Evolutionary conservation across 108 stramenopile species (phyloP), one percentile per base, ranked within the genome.

Genomic region (Nannochloropsis gaditana): DNA sequence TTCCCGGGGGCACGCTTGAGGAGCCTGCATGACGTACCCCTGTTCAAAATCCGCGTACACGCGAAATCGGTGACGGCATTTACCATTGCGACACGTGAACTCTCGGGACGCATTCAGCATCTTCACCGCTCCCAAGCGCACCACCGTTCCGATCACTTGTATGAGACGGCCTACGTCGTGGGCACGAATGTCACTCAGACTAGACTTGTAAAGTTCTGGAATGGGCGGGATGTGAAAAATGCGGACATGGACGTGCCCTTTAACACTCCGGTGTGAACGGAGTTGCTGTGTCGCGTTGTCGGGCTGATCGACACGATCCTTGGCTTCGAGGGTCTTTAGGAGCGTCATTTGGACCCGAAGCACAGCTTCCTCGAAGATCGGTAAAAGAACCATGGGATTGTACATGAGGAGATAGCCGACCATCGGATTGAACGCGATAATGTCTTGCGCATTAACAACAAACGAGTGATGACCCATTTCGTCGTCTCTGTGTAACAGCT

Each of bases 71-170:
- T 85, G 84, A 2, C 90, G 90, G 90, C 98, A 98, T 11, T 92
- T 94, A 45, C 85, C 80, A 79, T 90, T 92, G 50, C 44, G 21
- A 87, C 98, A 99, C 83, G 89, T 88, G 90, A 95, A 99, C 11
- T 91, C 89, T 43, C 96, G 86, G 43, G 92, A 85, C 41, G 92
- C 87, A 90, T 99, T 97, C 88, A 97, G 94, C 96, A 99, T 96
- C 82, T 94, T 93, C 8, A 96, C 92, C 9, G 94, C 92, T 5
- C 93, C 92, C 5, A 95, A 91, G 21, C 97, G 93, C 11, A 97
- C 94, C 47, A 97, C 96, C 2, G 96, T 98, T 17, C 99, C 99
- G 83, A 86, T 90, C 9, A 99, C 83, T 89, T 98, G 97, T 6
- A 97, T 91, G 83, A 99, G 93, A 43, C 91, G 93, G 41, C 94